Percentiles rank a stretch among this genome's conserved stretches.
phyloP scores from a whole-genome alignment of 2,329 filamentous ascomycete genomes.

The Leptosphaerulina australis region DNA sequence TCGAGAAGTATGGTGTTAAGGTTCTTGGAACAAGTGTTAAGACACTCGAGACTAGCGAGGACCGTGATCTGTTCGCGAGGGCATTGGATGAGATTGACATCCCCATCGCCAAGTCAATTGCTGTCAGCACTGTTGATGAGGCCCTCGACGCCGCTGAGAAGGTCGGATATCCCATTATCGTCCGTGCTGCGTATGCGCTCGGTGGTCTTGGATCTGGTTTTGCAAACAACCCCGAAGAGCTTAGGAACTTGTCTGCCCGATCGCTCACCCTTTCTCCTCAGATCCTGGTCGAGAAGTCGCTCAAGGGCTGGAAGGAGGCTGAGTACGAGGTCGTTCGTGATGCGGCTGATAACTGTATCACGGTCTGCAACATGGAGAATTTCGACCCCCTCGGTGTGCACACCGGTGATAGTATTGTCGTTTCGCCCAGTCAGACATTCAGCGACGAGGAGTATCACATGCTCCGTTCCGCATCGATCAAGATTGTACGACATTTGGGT shows the following conservation, averaged over 20 bases:
- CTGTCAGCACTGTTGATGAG: constrained; percentile 88
- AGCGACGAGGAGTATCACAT: constrained; percentile 99
- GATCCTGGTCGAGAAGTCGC: constrained; percentile 96
- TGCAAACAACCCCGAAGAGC: constrained; percentile 90
- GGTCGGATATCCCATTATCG: constrained; percentile 96
- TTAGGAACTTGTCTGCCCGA: constrained; percentile 89
- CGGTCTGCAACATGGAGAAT: constrained; percentile 99
- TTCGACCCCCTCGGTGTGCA: constrained; percentile 97
- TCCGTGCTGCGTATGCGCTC: constrained; percentile 93
- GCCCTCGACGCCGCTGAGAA: constrained; percentile 84
- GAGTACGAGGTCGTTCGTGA: constrained; percentile 99
- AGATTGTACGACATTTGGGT: constrained; percentile 95
- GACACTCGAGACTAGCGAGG: constrained; percentile 92
- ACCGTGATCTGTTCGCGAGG: constrained; percentile 94
- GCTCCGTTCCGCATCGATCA: constrained; percentile 96
- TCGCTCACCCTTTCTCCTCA: constrained; percentile 94
- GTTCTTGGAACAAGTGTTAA: constrained; percentile 94
- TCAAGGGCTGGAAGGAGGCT: constrained; percentile 99
- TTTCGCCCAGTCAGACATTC: constrained; percentile 94
- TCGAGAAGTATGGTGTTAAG: constrained; percentile 93
- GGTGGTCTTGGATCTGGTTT: constrained; percentile 97
- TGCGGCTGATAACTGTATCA: constrained; percentile 98
- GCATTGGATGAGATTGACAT: constrained; percentile 97
- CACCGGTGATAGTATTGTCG: constrained; percentile 98
- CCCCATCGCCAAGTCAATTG: constrained; percentile 94